phyloP scores from a whole-genome alignment of 2,329 filamentous ascomycete genomes.

The Xylariaceae sp. region DNA sequence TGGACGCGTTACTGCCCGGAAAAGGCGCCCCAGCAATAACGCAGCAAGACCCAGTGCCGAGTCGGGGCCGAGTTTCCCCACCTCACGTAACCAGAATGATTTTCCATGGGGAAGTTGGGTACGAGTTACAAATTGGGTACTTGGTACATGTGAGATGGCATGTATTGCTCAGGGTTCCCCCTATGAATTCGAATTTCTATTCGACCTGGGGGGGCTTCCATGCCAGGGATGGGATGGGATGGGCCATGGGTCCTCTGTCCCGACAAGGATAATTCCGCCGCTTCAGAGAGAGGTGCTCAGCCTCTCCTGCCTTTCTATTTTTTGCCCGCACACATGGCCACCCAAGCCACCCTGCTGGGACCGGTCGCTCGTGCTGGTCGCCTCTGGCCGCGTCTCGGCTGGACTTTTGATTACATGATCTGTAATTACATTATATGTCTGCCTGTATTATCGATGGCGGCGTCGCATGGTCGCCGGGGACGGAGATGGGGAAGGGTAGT shows the following conservation, averaged over 20 bases:
- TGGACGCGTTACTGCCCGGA: not conserved
- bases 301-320: not conserved
- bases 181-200: not conserved
- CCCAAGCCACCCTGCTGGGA: too few species aligned
- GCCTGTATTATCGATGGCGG: not conserved
- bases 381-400: not conserved
- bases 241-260: conserved; percentile 1
- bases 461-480: too few species aligned
- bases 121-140: not conserved
- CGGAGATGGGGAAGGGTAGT: too few species aligned
- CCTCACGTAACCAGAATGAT: not conserved
- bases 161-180: not conserved
- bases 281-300: not conserved
- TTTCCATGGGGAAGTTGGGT: not conserved
- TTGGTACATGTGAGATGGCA: not conserved
- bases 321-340: not conserved
- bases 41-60: not conserved
- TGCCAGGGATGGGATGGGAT: conserved; percentile 1
- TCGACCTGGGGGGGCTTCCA: not conserved
- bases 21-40: not conserved
- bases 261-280: conserved; percentile 4
- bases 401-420: not conserved
- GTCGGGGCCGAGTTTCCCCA: not conserved
- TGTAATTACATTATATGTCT: not conserved
- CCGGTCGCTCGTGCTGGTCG: too few species aligned